Percentiles rank a stretch among this genome's conserved stretches.
phyloP scores from a whole-genome alignment of 164 flowering plant genomes.

The Liquidambar formosana region DNA sequence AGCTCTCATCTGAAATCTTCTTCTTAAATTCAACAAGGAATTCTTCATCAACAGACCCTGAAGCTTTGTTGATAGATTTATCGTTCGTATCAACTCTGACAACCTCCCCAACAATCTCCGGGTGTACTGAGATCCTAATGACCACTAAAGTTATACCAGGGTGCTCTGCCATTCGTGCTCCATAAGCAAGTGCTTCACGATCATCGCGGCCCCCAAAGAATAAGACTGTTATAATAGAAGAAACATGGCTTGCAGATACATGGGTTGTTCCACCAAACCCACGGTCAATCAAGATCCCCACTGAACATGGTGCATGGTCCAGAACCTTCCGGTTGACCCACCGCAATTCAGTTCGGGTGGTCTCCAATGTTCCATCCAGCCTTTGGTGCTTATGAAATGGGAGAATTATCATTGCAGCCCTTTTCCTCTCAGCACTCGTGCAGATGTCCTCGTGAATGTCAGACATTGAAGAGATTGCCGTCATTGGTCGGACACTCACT shows the following conservation, averaged over 20 bases:
- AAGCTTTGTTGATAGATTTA: not conserved
- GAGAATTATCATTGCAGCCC: constrained; percentile 46
- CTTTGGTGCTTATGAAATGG: constrained; percentile 58
- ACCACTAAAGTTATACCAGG: constrained; percentile 52
- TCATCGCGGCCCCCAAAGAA: constrained; percentile 69
- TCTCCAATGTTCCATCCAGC: constrained; percentile 42
- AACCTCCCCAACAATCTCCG: constrained; percentile 19
- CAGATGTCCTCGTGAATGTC: constrained; percentile 74
- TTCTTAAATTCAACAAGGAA: constrained; percentile 18
- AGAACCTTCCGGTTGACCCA: constrained; percentile 48
- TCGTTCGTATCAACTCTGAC: constrained; percentile 12
- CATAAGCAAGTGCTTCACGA: constrained; percentile 66
- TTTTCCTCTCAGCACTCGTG: constrained; percentile 52
- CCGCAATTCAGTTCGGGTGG: constrained; percentile 37
- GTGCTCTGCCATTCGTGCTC: constrained; percentile 65
- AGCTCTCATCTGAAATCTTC: constrained; percentile 7
- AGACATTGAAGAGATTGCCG: constrained; percentile 50
- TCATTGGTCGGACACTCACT: constrained; percentile 62
- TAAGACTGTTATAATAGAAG: constrained; percentile 36
- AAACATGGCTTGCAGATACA: constrained; percentile 46
- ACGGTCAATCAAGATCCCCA: constrained; percentile 59
- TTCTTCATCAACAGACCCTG: constrained; percentile 15
- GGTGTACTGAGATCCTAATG: constrained; percentile 25
- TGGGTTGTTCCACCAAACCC: constrained; percentile 59
- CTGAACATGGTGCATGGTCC: constrained; percentile 55